Base-by-base conservation (phyloP, 2,329 filamentous ascomycete species). In the Trichoderma harzianum region DNA sequence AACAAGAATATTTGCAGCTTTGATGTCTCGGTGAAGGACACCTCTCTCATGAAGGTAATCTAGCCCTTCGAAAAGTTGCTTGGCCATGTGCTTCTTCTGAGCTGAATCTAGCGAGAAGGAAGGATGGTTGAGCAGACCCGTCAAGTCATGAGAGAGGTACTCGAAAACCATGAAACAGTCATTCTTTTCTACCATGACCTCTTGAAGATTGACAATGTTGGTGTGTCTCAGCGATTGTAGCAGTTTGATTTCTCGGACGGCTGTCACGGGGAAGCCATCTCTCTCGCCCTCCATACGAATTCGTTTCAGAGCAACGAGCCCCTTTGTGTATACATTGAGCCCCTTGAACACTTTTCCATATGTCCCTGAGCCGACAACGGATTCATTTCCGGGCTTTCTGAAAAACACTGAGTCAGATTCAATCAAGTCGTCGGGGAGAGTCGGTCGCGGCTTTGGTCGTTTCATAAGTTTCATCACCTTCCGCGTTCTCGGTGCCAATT, bases 101-200 rank as follows among this genome's bases (percentile, higher is more conserved):
- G 92, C 90, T 5, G 90, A 84, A 47, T 96, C 92, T 16, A 99
- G 88, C 72, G 91, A 91, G 82, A 97, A 99, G 0, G 92, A 92
- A 0, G 96, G 96, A 78, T 99, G 96, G 77, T 98, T 98, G 73
- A 99, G 89, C 36, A 99, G 86, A 16, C 96, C 96, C 3, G 96
- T 99, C 73, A 99, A 85, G 80, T 99, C 96, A 80, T 99, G 96
- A 1, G 96, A 95, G 36, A 98, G 87, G 79, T 99, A 99, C 80
- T 99, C 96, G 75, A 99, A 99, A 3, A 99, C 96, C 96, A 99
- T 99, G 82, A 97, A 99, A 81, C 96, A 99, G 82, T 98, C 95
- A 76, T 98, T 98, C 79, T 92, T 93, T 83, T 99, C 96, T 2
- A 99, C 96, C 96, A 99, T 99, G 75, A 97, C 93, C 82, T 97